Base-by-base conservation (phyloP, 345 rosid species). In the Moringa oleifera region DNA sequence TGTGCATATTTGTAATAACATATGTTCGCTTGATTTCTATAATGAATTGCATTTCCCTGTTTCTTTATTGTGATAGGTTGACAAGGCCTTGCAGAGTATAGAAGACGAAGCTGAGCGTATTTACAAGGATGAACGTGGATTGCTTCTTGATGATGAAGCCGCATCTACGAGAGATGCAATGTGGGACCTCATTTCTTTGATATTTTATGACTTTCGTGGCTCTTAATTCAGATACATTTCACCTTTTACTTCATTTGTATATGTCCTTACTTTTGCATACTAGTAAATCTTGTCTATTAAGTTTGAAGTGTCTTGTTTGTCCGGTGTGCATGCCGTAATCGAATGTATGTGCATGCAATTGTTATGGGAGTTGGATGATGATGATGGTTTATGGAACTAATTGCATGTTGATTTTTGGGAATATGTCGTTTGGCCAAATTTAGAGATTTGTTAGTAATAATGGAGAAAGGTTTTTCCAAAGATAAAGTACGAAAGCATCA, bases 151-250 rank as follows among this genome's bases (percentile, higher is more conserved):
- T 55, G 99, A 94, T 67, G 99, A 91, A 72, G 96, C 97, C 62
- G 97, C 97, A 54, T 87, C 96, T 57, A 85, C 93, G 21, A 84
- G 99, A 73, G 99, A 94, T 84, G 96, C 96, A 62, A 90, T 94
- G 99, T 94, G 75, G 85, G 95, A 71, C 70, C 66, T 63, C 18
- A 41, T 1, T 41, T 41, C 47, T 54, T 31, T 60, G 21, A 13
- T 58, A 60, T 33, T 23, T 23, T 13, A 33, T 33, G 37, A 33
- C 37, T 33, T 11, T 33, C 37, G 6, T 33, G 37, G 6, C 11
- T 5, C 37, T 33, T 33, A 33, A 11, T 11, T 33, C n/a, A n/a
- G n/a, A n/a, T n/a, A n/a, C n/a, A n/a, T n/a, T n/a, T n/a, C n/a
- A n/a, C n/a, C n/a, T n/a, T n/a, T n/a, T n/a, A n/a, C n/a, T n/a